A percentile compares a stretch with the other conserved stretches of the same genome.
Evolutionary conservation across 768 basidiomycete genomes (phyloP).

Genomic region (Solioccasus polychromus): DNA sequence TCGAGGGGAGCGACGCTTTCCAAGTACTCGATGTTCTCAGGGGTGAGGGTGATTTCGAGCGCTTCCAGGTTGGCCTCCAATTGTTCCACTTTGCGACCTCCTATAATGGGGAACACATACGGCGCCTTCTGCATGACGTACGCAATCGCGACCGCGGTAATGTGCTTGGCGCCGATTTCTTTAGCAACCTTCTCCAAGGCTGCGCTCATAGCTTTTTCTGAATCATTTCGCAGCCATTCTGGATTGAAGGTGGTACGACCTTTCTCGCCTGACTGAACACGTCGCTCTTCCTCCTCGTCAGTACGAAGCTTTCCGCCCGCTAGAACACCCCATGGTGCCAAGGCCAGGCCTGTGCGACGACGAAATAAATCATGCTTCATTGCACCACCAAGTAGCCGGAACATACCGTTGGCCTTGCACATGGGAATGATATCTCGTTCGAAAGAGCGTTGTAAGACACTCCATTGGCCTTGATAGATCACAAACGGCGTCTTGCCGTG

Average conservation of each 20-base stretch:
- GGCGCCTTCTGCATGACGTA: constrained; percentile 54
- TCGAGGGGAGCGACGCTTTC: constrained; percentile 45
- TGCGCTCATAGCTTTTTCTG: constrained; percentile 39
- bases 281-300: constrained; percentile 30
- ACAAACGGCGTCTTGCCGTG: constrained; percentile 45
- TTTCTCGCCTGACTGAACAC: constrained; percentile 18
- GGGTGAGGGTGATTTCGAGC: constrained; percentile 42
- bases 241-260: constrained; percentile 9
- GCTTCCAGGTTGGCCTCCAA: constrained; percentile 50
- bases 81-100: constrained; percentile 52
- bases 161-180: constrained; percentile 45
- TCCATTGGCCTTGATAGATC: constrained; percentile 42
- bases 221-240: constrained; percentile 47
- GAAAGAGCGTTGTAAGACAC: constrained; percentile 35
- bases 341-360: constrained; percentile 24
- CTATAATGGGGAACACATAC: constrained; percentile 51
- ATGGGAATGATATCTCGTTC: constrained; percentile 45
- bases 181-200: constrained; percentile 50
- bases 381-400: not conserved
- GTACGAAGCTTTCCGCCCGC: constrained; percentile 34
- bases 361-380: not conserved
- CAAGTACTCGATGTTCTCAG: constrained; percentile 44
- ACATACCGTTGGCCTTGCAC: constrained; percentile 25
- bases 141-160: constrained; percentile 44
- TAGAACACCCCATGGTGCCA: constrained; percentile 38